Evolutionary conservation across 2,329 filamentous ascomycete species (phyloP), one percentile per base, ranked within the genome.

Genomic region (Trichoderma semiorbis): DNA sequence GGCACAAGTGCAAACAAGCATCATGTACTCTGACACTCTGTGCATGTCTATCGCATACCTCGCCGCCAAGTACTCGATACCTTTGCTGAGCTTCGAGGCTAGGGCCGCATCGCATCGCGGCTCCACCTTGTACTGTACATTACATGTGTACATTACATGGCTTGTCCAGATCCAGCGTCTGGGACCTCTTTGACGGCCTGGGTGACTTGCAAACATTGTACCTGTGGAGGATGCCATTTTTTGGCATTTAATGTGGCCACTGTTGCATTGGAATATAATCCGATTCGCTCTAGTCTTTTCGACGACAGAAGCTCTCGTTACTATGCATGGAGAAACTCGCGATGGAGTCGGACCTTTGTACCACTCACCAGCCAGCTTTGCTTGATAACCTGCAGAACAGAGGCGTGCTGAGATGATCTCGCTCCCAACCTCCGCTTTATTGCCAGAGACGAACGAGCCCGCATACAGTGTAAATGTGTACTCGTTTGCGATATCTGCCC

Each of bases 181-280:
- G 34, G 43, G 60, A 47, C 69, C 32, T 72, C 63, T 43, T 57
- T 53, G 5, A 24, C 2, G 16, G 21, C 55, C 28, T 61, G 32
- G 70, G 64, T 72, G 70, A 72, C 70, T 68, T 72, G 36, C 16
- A 11, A 39, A 26, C 26, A 60, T 39, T 72, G 70, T 72, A 72
- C 57, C 70, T 63, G 66, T 69, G 66, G 66, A 69, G 66, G 66
- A 69, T 32, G 39, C 39, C 28, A 67, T 34, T 7, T 24, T 57
- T 43, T 67, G 64, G 64, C 55, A 50, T 57, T 69, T 62, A 61
- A 69, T 36, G 55, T 61, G 57, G 57, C 55, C 60, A 69, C 57
- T n/a, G 16, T 61, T 36, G 65, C 50, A 34, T 67, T 58, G 57
- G 66, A 36, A 69, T 61, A 50, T 61, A 50, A 69, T 69, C 66